Conservation (phyloP, 768 basidiomycete genomes). For the Pleurotus sapidus region DNA sequence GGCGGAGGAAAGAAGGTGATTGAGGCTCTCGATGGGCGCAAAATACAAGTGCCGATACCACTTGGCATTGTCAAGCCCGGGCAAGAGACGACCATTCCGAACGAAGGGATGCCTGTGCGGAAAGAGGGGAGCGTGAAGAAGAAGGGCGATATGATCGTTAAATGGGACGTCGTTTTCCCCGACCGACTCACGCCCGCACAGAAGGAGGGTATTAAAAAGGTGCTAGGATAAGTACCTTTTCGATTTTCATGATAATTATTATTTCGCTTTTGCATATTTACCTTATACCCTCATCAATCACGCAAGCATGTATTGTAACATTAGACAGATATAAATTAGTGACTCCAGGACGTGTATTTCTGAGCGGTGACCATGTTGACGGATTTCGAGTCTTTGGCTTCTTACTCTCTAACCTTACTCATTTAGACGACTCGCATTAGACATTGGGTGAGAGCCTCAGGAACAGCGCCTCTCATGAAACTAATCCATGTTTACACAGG, state of each 20-base stretch:
- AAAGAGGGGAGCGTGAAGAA: conserved; percentile 66
- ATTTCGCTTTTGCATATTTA: conserved; percentile 2
- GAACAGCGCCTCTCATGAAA: too few relatives aligned
- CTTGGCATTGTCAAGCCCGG: conserved; percentile 72
- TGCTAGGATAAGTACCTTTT: conserved; percentile 37
- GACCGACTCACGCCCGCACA: conserved; percentile 69
- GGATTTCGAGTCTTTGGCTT: too few relatives aligned
- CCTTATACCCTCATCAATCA: neutral
- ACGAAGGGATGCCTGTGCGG: conserved; percentile 91
- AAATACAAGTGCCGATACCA: conserved; percentile 66
- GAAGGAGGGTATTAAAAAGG: conserved; percentile 76
- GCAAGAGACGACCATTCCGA: conserved; percentile 62
- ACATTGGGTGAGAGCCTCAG: too few relatives aligned
- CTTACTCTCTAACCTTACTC: too few relatives aligned
- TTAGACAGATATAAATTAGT: neutral
- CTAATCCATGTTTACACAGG: too few relatives aligned
- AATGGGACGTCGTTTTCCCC: conserved; percentile 87
- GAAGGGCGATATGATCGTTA: conserved; percentile 83
- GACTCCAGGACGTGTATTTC: too few relatives aligned
- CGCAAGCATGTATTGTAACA: neutral
- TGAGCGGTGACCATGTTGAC: too few relatives aligned
- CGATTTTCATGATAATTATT: neutral
- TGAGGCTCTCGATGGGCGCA: conserved; percentile 77
- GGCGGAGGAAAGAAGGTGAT: conserved; percentile 48
- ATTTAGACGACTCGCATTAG: too few relatives aligned